Evolutionary conservation across 192 early-diverging fungal genomes (phyloP).

Genomic region (Nowakowskiella sp.): DNA sequence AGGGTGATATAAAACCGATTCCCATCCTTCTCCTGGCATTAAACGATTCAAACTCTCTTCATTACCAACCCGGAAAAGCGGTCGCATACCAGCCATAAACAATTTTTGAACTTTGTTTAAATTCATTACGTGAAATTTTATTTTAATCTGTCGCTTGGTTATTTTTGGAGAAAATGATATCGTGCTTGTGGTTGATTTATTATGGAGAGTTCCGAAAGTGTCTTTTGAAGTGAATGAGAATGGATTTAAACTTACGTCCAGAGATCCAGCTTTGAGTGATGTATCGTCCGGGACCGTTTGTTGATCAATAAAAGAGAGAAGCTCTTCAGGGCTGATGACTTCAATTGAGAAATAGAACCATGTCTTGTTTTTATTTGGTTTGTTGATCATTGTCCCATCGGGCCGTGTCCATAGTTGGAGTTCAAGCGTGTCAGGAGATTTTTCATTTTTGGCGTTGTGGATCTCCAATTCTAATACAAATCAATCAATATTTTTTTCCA

Average conservation of each 20-base stretch:
- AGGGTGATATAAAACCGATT: no score
- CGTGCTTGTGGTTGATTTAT: no score
- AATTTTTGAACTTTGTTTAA: constrained; percentile 15
- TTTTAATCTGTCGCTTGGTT: no score
- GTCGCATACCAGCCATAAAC: constrained; percentile 10
- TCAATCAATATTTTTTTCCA: neutral
- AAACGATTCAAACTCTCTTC: constrained; percentile 4
- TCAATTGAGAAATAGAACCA: constrained; percentile 18
- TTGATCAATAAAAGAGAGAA: no score
- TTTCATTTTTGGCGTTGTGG: neutral
- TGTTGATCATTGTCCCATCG: neutral
- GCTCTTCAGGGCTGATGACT: no score
- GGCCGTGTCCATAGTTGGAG: constrained; percentile 3
- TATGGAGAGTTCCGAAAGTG: neutral
- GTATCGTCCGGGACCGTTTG: no score
- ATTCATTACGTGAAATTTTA: constrained; percentile 10
- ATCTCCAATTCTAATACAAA: neutral
- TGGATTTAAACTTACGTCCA: no score
- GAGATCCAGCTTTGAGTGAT: no score
- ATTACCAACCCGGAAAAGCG: constrained; percentile 4
- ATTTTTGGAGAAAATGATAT: no score
- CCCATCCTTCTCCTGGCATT: no score
- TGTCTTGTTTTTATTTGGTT: constrained; percentile 13
- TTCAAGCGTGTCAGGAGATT: neutral
- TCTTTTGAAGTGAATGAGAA: no score